Evolutionary conservation across 2,329 filamentous ascomycete species (phyloP).

Genomic region (Arthrinium puccinioides): DNA sequence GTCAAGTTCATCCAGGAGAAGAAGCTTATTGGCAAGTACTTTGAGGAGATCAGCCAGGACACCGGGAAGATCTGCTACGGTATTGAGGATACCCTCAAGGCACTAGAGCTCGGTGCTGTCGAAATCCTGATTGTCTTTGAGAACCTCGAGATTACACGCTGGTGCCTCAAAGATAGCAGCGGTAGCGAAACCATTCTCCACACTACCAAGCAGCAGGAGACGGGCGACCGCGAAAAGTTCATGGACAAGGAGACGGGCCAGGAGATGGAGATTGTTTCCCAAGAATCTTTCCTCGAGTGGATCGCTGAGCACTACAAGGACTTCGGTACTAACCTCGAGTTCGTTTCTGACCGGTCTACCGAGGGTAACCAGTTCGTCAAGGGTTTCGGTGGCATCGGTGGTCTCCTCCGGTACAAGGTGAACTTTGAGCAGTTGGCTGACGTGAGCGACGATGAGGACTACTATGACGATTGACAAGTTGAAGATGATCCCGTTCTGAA

Average conservation of each 20-base stretch:
- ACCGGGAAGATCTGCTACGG: constrained; percentile 96
- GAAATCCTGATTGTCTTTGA: constrained; percentile 96
- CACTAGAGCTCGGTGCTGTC: constrained; percentile 87
- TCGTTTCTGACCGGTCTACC: constrained; percentile 93
- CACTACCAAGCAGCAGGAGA: constrained; percentile 80
- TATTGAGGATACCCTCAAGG: constrained; percentile 95
- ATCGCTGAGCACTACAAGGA: constrained; percentile 98
- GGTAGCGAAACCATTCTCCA: constrained; percentile 71
- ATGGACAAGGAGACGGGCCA: constrained; percentile 93
- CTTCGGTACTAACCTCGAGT: constrained; percentile 91
- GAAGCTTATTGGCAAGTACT: constrained; percentile 98
- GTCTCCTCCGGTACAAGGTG: constrained; percentile 97
- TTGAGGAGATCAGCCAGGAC: constrained; percentile 97
- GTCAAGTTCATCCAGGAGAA: constrained; percentile 99
- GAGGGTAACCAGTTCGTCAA: constrained; percentile 99
- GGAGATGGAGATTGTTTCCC: constrained; percentile 90
- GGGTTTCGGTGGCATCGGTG: constrained; percentile 97
- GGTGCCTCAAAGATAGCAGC: constrained; percentile 73
- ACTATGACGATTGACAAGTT: constrained; percentile 58
- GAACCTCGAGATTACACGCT: constrained; percentile 92
- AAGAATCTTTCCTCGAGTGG: constrained; percentile 97
- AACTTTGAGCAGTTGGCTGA: constrained; percentile 99
- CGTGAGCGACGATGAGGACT: constrained; percentile 84
- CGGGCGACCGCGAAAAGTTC: constrained; percentile 69
- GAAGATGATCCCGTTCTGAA: constrained; percentile 63